Conservation (phyloP, 768 basidiomycete species). For the Lepiota brunneoincarnata region DNA sequence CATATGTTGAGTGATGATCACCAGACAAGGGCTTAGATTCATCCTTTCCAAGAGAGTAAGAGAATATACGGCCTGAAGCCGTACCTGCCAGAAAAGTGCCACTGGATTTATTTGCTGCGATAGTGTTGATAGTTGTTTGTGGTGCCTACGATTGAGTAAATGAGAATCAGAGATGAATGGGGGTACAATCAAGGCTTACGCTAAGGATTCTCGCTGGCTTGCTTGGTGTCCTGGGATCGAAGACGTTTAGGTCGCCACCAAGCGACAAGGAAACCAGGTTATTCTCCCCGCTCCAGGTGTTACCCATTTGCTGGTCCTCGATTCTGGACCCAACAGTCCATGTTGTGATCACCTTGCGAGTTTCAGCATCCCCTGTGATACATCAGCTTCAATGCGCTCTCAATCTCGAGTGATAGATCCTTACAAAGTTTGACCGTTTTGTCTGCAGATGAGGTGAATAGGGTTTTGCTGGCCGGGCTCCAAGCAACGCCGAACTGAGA, state of each 20-base stretch:
- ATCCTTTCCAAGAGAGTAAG: slow-evolving; percentile 51
- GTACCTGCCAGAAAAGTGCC: slow-evolving; percentile 81
- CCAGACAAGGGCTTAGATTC: slow-evolving; percentile 53
- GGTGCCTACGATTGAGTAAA: slow-evolving; percentile 52
- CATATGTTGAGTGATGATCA: slow-evolving; percentile 65
- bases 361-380: slow-evolving; percentile 76
- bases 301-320: slow-evolving; percentile 82
- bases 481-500: slow-evolving; percentile 73
- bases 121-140: slow-evolving; percentile 76
- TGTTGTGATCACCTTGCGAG: slow-evolving; percentile 59
- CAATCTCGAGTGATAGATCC: slow-evolving; percentile 18
- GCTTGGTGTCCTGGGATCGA: slow-evolving; percentile 69
- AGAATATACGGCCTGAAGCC: slow-evolving; percentile 72
- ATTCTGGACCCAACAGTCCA: slow-evolving; percentile 79
- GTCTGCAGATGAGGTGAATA: slow-evolving; percentile 86
- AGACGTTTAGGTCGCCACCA: slow-evolving; percentile 76
- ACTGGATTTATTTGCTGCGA: slow-evolving; percentile 33
- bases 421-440: slow-evolving; percentile 84
- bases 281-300: slow-evolving; percentile 72
- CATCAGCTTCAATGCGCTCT: background rate
- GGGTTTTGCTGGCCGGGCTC: slow-evolving; percentile 68
- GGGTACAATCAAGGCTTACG: slow-evolving; percentile 30
- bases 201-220: slow-evolving; percentile 60
- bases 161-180: background rate
- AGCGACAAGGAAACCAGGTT: slow-evolving; percentile 83